Evolutionary conservation across 139 green algal species (phyloP).

Genomic region (Bryopsis sp.): DNA sequence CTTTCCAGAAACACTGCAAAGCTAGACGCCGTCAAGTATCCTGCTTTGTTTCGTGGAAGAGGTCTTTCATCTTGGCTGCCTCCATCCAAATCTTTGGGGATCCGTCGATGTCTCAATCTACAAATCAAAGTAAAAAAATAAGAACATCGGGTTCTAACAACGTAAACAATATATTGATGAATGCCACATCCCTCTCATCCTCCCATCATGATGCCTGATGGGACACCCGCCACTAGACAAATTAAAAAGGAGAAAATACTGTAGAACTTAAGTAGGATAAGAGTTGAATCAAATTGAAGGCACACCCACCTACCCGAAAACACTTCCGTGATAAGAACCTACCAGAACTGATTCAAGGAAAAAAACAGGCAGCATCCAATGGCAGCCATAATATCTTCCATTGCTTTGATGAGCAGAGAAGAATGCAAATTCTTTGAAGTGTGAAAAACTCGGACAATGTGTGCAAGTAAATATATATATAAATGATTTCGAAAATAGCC

Average conservation of each 20-base stretch:
- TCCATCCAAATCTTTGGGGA: not conserved
- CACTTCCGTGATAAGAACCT: too few species aligned
- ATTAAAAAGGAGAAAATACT: too few species aligned
- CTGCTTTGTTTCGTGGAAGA: not conserved
- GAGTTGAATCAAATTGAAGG: too few species aligned
- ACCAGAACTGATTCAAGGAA: too few species aligned
- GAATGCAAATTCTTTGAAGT: too few species aligned
- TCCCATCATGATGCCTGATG: conserved; percentile 3
- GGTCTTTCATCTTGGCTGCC: not conserved
- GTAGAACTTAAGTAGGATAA: too few species aligned
- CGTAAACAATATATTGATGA: not conserved
- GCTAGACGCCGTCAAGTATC: conserved; percentile 1
- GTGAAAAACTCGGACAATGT: too few species aligned
- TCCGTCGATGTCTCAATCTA: not conserved
- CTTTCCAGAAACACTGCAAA: conserved; percentile 7
- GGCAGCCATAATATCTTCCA: too few species aligned
- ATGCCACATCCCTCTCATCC: conserved; percentile 7
- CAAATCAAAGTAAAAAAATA: not conserved
- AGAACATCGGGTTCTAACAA: not conserved
- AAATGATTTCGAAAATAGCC: too few species aligned
- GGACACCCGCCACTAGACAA: conserved; percentile 3
- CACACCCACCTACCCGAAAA: too few species aligned
- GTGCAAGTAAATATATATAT: too few species aligned
- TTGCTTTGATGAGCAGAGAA: not conserved
- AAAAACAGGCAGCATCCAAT: too few species aligned